Base-by-base conservation (phyloP, 2,329 filamentous ascomycete genomes). In the Aspergillus fischeri region DNA sequence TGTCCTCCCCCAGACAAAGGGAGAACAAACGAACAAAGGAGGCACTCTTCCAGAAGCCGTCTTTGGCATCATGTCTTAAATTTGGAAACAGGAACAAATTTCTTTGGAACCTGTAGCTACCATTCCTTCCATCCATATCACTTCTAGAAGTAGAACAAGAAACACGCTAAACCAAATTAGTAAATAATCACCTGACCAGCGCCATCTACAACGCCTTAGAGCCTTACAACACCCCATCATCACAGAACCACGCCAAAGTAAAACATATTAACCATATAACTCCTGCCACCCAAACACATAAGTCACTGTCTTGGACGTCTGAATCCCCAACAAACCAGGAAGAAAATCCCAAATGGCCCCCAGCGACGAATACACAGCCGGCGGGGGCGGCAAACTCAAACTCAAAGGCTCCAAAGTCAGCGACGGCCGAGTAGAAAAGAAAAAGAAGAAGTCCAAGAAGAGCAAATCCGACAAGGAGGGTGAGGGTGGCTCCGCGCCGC, bases 381-480 rank as follows among this genome's bases (percentile, higher is more conserved):
- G 83, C 59, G 82, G 85, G 57, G 85, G 87, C 67, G 91, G 91
- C 66, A 88, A 88, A 60, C 83, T 97, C 35, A 93, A 91, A 71
- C 83, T 97, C 59, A 97, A 97, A 78, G 91, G 92, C 68, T 83
- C 80, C 60, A 87, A 86, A 67, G 78, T 82, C 60, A 86, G 84
- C 49, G 73, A 74, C 41, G 69, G 75, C n/a, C 70, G 75, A 50
- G 65, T 78, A 50, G 73, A 77, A 59, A 77, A 78, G 60, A 73
- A 75, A 56, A 74, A 80, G 65, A 85, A 80, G 68, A 84, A 81
- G 63, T 61, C 71, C 35, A 78, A 76, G 61, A 67, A 74, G 32
- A 60, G 67, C 45, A 63, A 61, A 45, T 48, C 56, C 35, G 41
- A 14, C 25, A 38, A 61, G 32, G 60, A 63, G 11, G 52, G 64